Base-by-base conservation (phyloP, 371 early-diverging fungal genomes). In the Haplosporangium sp. region DNA sequence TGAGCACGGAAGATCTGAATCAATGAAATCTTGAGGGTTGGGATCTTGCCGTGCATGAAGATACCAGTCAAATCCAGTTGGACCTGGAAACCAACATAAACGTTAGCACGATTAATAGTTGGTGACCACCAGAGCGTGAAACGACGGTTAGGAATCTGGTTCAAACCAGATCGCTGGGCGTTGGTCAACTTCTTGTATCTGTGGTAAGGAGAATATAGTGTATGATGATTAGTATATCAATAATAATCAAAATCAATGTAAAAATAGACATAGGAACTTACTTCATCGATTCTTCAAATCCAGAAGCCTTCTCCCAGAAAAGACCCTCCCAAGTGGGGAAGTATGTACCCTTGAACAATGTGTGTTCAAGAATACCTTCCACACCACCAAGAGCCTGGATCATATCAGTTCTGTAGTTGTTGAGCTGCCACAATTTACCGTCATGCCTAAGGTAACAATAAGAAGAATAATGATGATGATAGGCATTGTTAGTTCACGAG, bases 121-220 rank as follows among this genome's bases (percentile, higher is more conserved):
- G 99, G 99, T 40, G 96, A 96, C 99, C 99, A 99, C 99, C 99
- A 99, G 45, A 99, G 90, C 4, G 98, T 98, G 88, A 99, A 99
- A 67, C 99, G 96, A 91, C 98, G 97, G 86, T 99, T 99, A 47
- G 99, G 99, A 87, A 99, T 98, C 87, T 99, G 97, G 83, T 97
- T 97, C 82, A 99, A 86, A 89, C 99, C 99, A 59, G 94, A 93
- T 59, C 99, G 90, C 86, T 99, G 99, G n/a, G 99, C 99, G 73
- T 97, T 99, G 64, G 99, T 99, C 65, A 98, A 87, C 85, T 98
- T 98, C 86, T 98, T 98, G 89, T 93, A 96, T 55, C 27, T 27
- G 27, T 27, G 27, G 27, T 27, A 27, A 27, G 27, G 27, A 27
- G 27, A 27, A 27, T 27, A 27, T 27, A 27, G 27, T 27, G 27